Conservation (phyloP, 2,329 filamentous ascomycete genomes). For the Ascochyta koolunga region DNA sequence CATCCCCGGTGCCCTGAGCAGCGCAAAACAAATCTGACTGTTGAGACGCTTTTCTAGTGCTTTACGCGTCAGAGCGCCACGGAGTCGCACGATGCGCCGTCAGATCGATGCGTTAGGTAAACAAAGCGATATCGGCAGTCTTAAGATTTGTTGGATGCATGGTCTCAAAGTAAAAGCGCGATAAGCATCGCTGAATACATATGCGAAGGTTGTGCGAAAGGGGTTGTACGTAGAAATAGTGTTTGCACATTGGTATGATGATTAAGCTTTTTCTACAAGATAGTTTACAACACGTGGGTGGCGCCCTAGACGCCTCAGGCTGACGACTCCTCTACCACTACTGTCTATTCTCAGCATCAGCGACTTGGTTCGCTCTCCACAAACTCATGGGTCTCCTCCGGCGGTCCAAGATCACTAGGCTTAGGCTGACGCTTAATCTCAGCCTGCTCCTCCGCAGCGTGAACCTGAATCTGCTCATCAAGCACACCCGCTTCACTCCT, state of each 20-base stretch:
- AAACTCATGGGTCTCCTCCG: constrained; percentile 23
- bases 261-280: background rate
- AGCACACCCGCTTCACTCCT: constrained; percentile 1
- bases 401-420: background rate
- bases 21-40: background rate
- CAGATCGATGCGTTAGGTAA: background rate
- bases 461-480: constrained; percentile 3
- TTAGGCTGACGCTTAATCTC: background rate
- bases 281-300: constrained; percentile 4
- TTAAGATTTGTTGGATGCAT: background rate
- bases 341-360: constrained; percentile 1
- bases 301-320: constrained; percentile 5
- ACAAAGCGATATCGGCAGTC: background rate
- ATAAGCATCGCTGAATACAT: constrained; percentile 1
- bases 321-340: background rate
- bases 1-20: background rate
- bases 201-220: constrained; percentile 7
- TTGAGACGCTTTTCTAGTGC: constrained; percentile 10
- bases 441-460: constrained; percentile 3
- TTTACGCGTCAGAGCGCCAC: constrained; percentile 3
- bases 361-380: constrained; percentile 13
- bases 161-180: background rate
- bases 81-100: background rate
- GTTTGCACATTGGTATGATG: constrained; percentile 2
- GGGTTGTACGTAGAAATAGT: background rate